Base-by-base conservation (phyloP, 2,329 filamentous ascomycete species). In the Leptodontidium sp. region DNA sequence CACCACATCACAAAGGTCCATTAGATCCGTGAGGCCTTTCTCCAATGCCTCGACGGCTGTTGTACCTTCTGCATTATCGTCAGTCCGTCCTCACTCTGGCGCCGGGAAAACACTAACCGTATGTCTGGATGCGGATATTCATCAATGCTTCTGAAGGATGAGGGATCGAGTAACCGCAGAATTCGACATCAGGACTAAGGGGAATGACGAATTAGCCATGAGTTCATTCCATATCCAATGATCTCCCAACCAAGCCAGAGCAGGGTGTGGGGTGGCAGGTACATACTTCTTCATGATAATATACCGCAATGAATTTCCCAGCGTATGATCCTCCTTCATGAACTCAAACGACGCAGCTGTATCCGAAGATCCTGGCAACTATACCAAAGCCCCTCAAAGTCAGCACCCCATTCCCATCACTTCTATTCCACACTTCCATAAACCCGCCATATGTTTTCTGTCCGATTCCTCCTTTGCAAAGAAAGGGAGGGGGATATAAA, bases 241-340 rank as follows among this genome's bases (percentile, higher is more conserved):
- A 35, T 21, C 24, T 49, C 26, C 43, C 29, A 50, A 24, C 45
- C 59, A 38, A 24, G 17, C 9, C n/a, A 11, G 17, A 59, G 26
- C 21, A 55, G 57, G 24, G 3, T 52, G 40, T 26, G 63, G 45
- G 62, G 24, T 12, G n/a, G 21, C 35, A 24, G 26, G 12, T 38
- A 78, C 88, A 73, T 84, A 98, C 95, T 99, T 99, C 83, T 98
- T 98, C 93, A 97, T 98, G 77, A 99, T 97, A 72, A 98, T 91
- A 79, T 94, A 98, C 77, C 96, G 88, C 75, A 99, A 83, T 11
- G 94, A 93, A 81, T 99, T 99, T 35, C 96, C 96, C 64, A 99
- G 84, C 0, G 96, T 99, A 81, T 99, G 96, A 53, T 97, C 94
- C 83, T 99, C 96, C 57, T 93, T 90, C 69, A 92, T 89, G 76